Base-by-base conservation (phyloP, 208 protist species). In the Porcisia hertigi region DNA sequence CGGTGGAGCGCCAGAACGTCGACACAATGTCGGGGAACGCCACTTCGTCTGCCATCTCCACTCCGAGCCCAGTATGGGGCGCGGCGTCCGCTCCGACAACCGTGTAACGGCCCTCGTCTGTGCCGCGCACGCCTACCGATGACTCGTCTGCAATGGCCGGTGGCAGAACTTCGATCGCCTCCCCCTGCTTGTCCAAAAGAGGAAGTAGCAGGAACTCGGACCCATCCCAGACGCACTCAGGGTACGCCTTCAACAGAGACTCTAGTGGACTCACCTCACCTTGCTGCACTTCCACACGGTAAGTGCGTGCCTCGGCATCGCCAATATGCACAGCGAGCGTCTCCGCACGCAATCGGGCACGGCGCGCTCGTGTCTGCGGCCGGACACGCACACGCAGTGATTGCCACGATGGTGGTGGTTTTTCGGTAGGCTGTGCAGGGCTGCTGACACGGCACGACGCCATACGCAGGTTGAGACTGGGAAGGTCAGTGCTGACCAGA, bases 171-270 rank as follows among this genome's bases (percentile, higher is more conserved):
- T 71, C 59, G 6, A 69, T 54, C 18, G 73, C n/a, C 1, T 66
- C 47, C n/a, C 41, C 59, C 57, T 59, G 71, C 43, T 60, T 49
- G 53, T 86, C 81, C 34, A 69, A 34, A 6, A 88, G 73, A 9
- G 85, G 85, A 1, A 81, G 4, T 41, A 88, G 52, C 6, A 86
- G 66, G 52, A 88, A 88, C 75, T 83, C 71, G 20, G 75, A 71
- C 47, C 85, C 85, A 43, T 88, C 81, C 80, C 77, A 85, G 25
- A 76, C 14, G 69, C 67, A 81, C 57, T 69, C 71, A 3, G 18
- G 52, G 58, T 71, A 86, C n/a, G 69, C 69, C 6, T 76, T 73
- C 25, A 85, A 53, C 45, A 85, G 34, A 7, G 76, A 43, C 55
- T 79, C 72, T 54, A 88, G 30, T 20, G 85, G 85, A 25, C 81